Conservation (phyloP, 129 eudicot genomes). For the Silybum marianum region DNA sequence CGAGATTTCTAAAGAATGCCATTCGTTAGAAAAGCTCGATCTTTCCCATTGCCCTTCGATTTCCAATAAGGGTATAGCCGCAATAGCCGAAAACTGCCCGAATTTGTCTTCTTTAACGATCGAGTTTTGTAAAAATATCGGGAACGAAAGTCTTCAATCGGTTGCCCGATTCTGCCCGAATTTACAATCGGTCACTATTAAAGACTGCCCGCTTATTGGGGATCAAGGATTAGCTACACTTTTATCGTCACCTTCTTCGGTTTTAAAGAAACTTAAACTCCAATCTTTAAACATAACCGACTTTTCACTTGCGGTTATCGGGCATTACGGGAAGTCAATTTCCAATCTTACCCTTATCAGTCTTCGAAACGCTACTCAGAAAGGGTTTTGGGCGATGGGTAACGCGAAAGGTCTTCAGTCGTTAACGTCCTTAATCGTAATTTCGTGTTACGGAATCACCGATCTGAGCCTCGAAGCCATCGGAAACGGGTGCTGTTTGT, state of each 20-base stretch:
- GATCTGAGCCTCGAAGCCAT: constrained; percentile 81
- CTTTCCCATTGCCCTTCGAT: constrained; percentile 72
- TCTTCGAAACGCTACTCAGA: constrained; percentile 69
- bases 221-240: constrained; percentile 85
- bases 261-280: constrained; percentile 61
- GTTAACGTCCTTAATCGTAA: constrained; percentile 48
- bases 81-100: constrained; percentile 67
- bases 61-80: constrained; percentile 73
- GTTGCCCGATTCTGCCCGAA: constrained; percentile 71
- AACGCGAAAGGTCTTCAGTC: constrained; percentile 71
- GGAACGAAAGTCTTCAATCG: constrained; percentile 73
- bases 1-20: constrained; percentile 80
- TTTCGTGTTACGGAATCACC: constrained; percentile 76
- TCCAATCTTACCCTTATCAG: constrained; percentile 61
- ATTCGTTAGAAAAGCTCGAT: constrained; percentile 74
- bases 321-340: constrained; percentile 80
- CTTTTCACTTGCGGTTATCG: constrained; percentile 85
- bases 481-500: constrained; percentile 63
- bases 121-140: constrained; percentile 71
- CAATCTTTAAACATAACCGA: constrained; percentile 71
- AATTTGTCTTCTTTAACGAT: constrained; percentile 63
- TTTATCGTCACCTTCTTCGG: constrained; percentile 54
- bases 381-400: constrained; percentile 98
- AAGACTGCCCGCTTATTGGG: constrained; percentile 75
- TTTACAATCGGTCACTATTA: constrained; percentile 64